Base-by-base conservation (phyloP, 176 grass and related monocot genomes). In the Aegilops sharonensis region DNA sequence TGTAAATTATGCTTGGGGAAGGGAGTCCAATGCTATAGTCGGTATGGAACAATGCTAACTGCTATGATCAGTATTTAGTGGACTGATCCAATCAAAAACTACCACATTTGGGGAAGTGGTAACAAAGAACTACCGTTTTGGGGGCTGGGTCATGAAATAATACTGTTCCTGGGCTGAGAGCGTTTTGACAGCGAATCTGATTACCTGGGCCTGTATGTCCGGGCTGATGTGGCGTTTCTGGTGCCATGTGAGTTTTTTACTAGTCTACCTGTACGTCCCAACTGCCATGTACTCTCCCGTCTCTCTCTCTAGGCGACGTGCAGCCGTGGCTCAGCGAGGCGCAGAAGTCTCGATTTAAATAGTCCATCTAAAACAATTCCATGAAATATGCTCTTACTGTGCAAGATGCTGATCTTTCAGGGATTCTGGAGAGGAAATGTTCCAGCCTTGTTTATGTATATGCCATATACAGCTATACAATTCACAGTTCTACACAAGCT, bases 401-500 rank as follows among this genome's bases (percentile, higher is more conserved):
- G 9, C 37, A 54, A 78, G 24, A 52, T 87, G 56, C 5, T 88
- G 43, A 36, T 69, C 10, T 81, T 88, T 78, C 83, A 99, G 97
- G 97, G 92, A 87, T 99, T 99, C 78, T 99, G 97, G 97, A 96
- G 94, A 94, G 97, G 97, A 83, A 99, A 99, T 89, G 97, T 99
- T 71, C 97, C 97, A 17, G 97, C 94, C 84, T 80, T 96, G 37
- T 65, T 99, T 30, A 88, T 99, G 74, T 99, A 96, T 88, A 99
- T 99, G 97, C 97, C 97, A 75, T 99, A 99, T 82, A 93, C 92
- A 83, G 94, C 97, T 69, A 99, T 96, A 90, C 97, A 99, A 76
- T 99, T 99, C 42, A 91, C 92, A 68, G 92, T 99, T 91, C 70
- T 99, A 80, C 97, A 94, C 92, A 90, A 90, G 72, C 83, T 96